Conservation (phyloP, 306 rosid genomes). For the Luffa aegyptiaca region DNA sequence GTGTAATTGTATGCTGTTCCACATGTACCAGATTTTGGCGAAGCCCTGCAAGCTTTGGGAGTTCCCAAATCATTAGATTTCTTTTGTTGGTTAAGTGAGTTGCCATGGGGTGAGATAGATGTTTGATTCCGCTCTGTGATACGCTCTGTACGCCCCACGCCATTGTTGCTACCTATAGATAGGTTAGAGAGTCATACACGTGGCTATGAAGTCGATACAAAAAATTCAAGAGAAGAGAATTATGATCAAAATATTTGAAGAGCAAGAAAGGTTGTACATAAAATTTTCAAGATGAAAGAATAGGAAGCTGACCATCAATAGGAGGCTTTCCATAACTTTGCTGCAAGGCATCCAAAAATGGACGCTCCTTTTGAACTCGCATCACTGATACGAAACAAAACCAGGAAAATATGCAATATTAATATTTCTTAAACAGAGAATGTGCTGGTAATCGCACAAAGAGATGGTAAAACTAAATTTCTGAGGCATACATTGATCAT, state of each 20-base stretch:
- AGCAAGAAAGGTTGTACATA: not conserved
- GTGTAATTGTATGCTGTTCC: not conserved
- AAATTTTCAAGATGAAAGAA: constrained; percentile 3
- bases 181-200: not conserved
- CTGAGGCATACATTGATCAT: constrained; percentile 44
- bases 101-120: constrained; percentile 28
- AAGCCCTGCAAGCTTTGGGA: constrained; percentile 22
- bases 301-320: constrained; percentile 38
- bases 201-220: not conserved
- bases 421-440: not conserved
- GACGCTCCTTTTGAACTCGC: constrained; percentile 40
- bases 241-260: not conserved
- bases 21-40: constrained; percentile 44
- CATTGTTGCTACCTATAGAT: constrained; percentile 29
- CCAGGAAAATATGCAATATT: not conserved
- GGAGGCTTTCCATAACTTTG: constrained; percentile 46
- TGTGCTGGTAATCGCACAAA: not conserved
- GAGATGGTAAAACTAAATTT: not conserved
- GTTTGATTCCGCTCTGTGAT: constrained; percentile 33
- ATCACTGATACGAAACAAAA: constrained; percentile 41
- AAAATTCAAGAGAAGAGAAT: not conserved
- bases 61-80: constrained; percentile 24
- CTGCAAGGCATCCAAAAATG: constrained; percentile 52
- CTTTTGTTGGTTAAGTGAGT: constrained; percentile 23
- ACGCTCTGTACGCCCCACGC: not conserved